Evolutionary conservation across 2,329 filamentous ascomycete genomes (phyloP), one percentile per base, ranked within the genome.

Genomic region (Phyllachora maydis): DNA sequence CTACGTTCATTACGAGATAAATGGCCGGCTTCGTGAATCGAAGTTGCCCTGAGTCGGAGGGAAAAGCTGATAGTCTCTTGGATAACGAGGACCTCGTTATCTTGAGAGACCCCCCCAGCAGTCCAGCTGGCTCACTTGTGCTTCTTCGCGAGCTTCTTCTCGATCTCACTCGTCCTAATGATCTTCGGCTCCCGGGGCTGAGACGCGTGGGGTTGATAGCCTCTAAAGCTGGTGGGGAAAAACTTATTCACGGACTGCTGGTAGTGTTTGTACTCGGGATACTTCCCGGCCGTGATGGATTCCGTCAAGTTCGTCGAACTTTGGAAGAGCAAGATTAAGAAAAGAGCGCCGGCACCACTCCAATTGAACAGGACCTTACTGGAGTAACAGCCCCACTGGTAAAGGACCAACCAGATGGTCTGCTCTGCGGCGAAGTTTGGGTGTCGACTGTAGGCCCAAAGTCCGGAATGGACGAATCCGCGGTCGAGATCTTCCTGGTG

Each of bases 371-470:
- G 54, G 2, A 59, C 67, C 26, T 69, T 62, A 16, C 72, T 77
- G 26, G 70, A 63, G 41, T 67, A 74, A 46, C 76, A 85, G 34
- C 65, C 68, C 88, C 85, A 98, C 39, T 79, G 65, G 46, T 95
- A 95, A 24, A 95, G 49, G 6, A 69, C 53, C 25, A 91, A 59
- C 88, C 88, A 98, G 37, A 95, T 69, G 15, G 69, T 57, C 50
- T 95, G 88, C 49, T 98, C 88, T 4, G 78, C 79, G 4, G 77
- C 68, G 41, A 95, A 98, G 47, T 98, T 98, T 22, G 88, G 88
- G 45, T 98, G 90, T 21, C 88, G 65, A 35, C 75, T 85, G 54
- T 72, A 82, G 1, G 70, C 73, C 73, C 78, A 98, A 6, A 98
- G 56, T 0, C 88, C 88, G 4, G 60, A 67, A 6, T 78, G 74